These are phyloP conservation scores for Zoysia matrella DNA, from an alignment of 202 grass and related monocot genomes.

Conservation along the genomic window DNA sequence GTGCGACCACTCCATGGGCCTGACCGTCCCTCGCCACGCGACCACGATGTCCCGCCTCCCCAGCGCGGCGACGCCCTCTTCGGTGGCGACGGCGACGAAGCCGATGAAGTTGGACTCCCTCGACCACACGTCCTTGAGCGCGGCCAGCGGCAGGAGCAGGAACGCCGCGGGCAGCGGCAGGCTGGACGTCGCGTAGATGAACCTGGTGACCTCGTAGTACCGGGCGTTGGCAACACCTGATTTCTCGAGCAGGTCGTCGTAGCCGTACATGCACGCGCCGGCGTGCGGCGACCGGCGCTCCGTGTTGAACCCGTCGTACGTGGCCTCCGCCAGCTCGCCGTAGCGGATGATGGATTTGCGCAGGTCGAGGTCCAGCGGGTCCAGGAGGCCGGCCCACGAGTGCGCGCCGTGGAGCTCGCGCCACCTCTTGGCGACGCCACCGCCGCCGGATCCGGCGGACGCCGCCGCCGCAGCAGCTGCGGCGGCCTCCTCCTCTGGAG, in stretches of 20 bases:
- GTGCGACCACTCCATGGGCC: slow-evolving; percentile 5
- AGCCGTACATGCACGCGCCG: slow-evolving; percentile 41
- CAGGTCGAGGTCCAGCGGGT: too few relatives aligned
- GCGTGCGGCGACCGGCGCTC: background rate
- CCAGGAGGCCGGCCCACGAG: too few relatives aligned
- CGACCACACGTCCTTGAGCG: slow-evolving; percentile 21
- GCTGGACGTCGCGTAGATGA: slow-evolving; percentile 30
- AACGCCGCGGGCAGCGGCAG: slow-evolving; percentile 13
- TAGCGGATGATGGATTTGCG: too few relatives aligned
- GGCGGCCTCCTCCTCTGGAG: slow-evolving; percentile 46
- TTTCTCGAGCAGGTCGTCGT: slow-evolving; percentile 24
- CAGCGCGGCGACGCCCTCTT: slow-evolving; percentile 29
- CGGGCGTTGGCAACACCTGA: slow-evolving; percentile 3
- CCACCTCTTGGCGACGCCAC: background rate
- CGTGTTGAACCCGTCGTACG: too few relatives aligned
- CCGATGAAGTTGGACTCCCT: slow-evolving; percentile 57
- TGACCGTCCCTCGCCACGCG: slow-evolving; percentile 56
- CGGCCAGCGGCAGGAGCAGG: background rate
- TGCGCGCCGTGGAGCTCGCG: too few relatives aligned
- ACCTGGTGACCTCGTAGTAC: slow-evolving; percentile 50
- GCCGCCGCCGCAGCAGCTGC: slow-evolving; percentile 20
- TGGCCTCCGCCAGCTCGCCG: too few relatives aligned
- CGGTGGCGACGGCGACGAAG: slow-evolving; percentile 57
- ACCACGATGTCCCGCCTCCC: slow-evolving; percentile 59
- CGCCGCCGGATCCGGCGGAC: background rate